Base-by-base conservation (phyloP, 208 protist genomes). In the Leishmania amazonensis region DNA sequence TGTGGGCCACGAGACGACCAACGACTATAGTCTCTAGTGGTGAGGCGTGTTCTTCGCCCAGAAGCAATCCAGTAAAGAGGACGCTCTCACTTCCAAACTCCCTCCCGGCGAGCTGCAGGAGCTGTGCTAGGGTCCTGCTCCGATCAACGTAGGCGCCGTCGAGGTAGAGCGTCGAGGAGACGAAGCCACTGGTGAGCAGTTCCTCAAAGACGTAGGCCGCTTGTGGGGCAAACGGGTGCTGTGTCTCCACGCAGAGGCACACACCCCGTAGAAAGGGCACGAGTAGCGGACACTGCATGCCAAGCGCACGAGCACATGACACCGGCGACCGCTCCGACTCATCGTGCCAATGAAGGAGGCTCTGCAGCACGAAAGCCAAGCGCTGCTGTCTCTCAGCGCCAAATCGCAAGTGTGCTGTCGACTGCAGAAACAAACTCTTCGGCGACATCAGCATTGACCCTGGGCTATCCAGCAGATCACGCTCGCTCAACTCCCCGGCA, bases 201-300 rank as follows among this genome's bases (percentile, higher is more conserved):
- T 62, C 84, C 57, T 87, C 81, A 21, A 94, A 70, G 4, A 92
- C 87, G 76, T 88, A 85, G 1, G 80, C 67, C 0, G 76, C 87
- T 70, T 94, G 90, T 28, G 47, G 68, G 3, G 85, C 68, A 42
- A 92, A 72, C 0, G 90, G 81, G 75, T 92, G 79, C 3, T 57
- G 21, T 9, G 78, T 72, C 9, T 81, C 76, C 13, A 75, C 73
- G 71, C 70, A 78, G 15, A 92, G 76, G n/a, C 81, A 80, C 47
- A 89, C 68, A 3, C 88, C 83, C 5, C 90, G 86, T 2, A 92
- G 60, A 71, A 92, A 88, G 21, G 84, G 77, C 15, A 87, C 75
- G 19, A 94, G 45, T 0, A 79, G 35, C 3, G 70, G 67, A 53
- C 75, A 81, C 28, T 49, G 19, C 28, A 78, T 70, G n/a, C 31